These are phyloP conservation scores for Aureococcus anophagefferens DNA, from an alignment of 108 stramenopile species.

Conservation along the genomic window DNA sequence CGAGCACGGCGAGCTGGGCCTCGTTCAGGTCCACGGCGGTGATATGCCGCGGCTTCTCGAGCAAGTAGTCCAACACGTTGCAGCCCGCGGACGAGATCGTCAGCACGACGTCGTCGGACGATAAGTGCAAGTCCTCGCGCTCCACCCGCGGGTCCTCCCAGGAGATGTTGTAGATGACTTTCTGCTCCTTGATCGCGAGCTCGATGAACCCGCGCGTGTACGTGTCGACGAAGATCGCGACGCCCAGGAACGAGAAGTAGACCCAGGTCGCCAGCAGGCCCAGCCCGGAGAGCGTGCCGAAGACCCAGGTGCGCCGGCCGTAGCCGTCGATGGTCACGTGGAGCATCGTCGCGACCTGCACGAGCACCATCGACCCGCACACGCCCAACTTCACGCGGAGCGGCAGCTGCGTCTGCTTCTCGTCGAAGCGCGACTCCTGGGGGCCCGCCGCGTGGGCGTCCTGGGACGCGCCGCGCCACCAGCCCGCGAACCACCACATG, in stretches of 20 bases:
- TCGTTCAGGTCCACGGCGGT: constrained; percentile 39
- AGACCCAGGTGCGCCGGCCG: neutral
- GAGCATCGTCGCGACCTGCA: neutral
- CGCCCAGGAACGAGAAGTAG: neutral
- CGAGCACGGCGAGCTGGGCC: constrained; percentile 33
- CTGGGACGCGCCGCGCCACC: neutral
- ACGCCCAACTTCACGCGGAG: neutral
- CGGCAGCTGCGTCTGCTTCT: neutral
- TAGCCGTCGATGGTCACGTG: neutral
- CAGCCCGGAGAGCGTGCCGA: neutral
- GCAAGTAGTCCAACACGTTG: constrained; percentile 37
- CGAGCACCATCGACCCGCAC: neutral
- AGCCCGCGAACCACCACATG: neutral
- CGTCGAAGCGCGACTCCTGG: neutral
- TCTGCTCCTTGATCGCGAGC: neutral
- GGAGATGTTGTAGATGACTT: constrained; percentile 34
- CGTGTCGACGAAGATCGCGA: neutral
- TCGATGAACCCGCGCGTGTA: neutral
- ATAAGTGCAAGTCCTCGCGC: constrained; percentile 14
- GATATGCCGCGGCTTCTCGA: constrained; percentile 28
- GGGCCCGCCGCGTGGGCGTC: neutral
- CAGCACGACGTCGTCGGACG: constrained; percentile 30
- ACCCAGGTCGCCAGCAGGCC: neutral
- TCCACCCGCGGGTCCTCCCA: constrained; percentile 43
- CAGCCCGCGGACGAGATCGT: constrained; percentile 38